phyloP scores from a whole-genome alignment of 2,329 filamentous ascomycete genomes.

The Plectosphaerella sp. region DNA sequence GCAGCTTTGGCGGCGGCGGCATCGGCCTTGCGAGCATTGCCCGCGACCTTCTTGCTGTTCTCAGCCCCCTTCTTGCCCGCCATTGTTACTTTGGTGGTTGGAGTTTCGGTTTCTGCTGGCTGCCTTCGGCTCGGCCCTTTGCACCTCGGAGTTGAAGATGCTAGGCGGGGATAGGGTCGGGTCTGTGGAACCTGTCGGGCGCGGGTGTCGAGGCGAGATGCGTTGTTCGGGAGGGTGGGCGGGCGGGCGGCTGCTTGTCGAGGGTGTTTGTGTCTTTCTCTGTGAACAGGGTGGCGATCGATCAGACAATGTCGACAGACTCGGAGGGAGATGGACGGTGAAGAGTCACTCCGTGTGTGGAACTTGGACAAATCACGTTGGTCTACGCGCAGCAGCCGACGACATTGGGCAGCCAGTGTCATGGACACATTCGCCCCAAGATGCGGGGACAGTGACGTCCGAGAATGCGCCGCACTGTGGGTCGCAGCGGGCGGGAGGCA shows the following conservation, averaged over 20 bases:
- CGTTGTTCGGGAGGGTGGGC: not conserved
- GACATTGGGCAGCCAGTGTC: not conserved
- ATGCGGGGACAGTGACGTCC: not conserved
- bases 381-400: not conserved
- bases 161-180: slow-evolving; percentile 7
- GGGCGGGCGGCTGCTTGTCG: not conserved
- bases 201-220: not conserved
- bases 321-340: not conserved
- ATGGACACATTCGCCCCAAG: not conserved
- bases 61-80: slow-evolving; percentile 70
- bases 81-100: slow-evolving; percentile 39
- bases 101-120: slow-evolving; percentile 4
- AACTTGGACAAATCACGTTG: not conserved
- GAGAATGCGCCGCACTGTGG: not conserved
- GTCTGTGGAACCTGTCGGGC: not conserved
- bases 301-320: not conserved
- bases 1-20: slow-evolving; percentile 77
- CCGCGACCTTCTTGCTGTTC: slow-evolving; percentile 82
- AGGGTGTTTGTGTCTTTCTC: not conserved
- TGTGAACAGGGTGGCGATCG: not conserved
- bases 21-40: slow-evolving; percentile 90
- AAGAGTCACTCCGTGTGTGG: not conserved
- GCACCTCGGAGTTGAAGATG: slow-evolving; percentile 4
- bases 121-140: not conserved
- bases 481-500: too few species aligned